Evolutionary conservation across 2,329 filamentous ascomycete genomes (phyloP).

Genomic region (Exophiala alcalophila): DNA sequence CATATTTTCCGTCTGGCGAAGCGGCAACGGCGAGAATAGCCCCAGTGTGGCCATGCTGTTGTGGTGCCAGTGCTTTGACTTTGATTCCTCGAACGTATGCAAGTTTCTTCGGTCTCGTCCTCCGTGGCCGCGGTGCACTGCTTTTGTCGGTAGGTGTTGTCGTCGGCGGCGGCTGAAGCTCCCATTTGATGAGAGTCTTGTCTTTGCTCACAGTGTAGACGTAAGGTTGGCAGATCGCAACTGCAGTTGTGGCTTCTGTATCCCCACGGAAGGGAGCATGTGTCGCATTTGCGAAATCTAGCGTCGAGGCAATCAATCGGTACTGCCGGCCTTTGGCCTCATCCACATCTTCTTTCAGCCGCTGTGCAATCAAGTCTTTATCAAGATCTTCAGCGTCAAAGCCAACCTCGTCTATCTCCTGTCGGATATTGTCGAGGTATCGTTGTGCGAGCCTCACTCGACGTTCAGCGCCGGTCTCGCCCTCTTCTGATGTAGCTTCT

Average conservation of each 20-base stretch:
- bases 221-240: conserved; percentile 75
- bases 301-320: conserved; percentile 68
- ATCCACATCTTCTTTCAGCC: conserved; percentile 85
- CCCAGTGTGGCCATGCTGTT: conserved; percentile 70
- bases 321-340: conserved; percentile 90
- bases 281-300: conserved; percentile 66
- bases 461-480: conserved; percentile 86
- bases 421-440: conserved; percentile 85
- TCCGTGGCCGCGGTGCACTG: conserved; percentile 35
- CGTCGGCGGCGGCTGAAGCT: conserved; percentile 57
- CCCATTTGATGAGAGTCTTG: conserved; percentile 82
- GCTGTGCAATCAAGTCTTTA: conserved; percentile 83
- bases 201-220: conserved; percentile 90
- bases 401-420: conserved; percentile 76
- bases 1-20: conserved; percentile 82
- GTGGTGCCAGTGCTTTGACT: conserved; percentile 39
- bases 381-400: conserved; percentile 96
- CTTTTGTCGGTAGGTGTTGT: conserved; percentile 9
- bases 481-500: conserved; percentile 49
- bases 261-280: conserved; percentile 76
- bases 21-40: conserved; percentile 81
- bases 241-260: conserved; percentile 71
- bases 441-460: conserved; percentile 82
- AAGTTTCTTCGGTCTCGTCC: conserved; percentile 43
- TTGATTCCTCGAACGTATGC: conserved; percentile 50